phyloP scores from a whole-genome alignment of 176 grass and related monocot genomes.

The Triticum aestivum region DNA sequence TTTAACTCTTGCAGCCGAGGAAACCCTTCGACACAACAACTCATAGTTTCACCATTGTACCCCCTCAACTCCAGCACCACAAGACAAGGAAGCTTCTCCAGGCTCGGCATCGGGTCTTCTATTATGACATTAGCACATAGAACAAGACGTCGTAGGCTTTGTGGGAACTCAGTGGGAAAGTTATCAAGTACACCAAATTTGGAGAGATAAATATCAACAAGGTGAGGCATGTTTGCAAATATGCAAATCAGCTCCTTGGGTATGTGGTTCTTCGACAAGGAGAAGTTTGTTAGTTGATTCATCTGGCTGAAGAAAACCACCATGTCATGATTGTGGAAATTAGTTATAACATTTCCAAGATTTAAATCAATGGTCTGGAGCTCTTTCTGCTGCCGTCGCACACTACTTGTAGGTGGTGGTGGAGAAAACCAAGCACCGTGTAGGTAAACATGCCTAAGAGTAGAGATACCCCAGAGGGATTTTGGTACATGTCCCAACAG shows the following conservation, averaged over 20 bases:
- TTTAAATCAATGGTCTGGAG: too few relatives aligned
- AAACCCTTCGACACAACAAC: not conserved
- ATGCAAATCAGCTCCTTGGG: not conserved
- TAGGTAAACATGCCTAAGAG: too few relatives aligned
- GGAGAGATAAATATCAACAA: not conserved
- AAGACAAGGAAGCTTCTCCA: constrained; percentile 24
- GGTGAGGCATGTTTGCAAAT: not conserved
- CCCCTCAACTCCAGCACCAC: not conserved
- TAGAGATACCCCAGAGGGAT: too few relatives aligned
- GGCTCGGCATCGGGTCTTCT: not conserved
- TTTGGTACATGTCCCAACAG: too few relatives aligned
- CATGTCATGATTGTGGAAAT: too few relatives aligned
- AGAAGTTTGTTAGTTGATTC: not conserved
- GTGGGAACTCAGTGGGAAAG: not conserved
- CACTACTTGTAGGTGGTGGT: too few relatives aligned
- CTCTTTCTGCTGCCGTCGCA: too few relatives aligned
- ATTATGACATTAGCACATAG: not conserved
- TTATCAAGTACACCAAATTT: not conserved
- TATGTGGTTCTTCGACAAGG: not conserved
- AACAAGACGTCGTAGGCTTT: not conserved
- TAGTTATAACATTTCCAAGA: too few relatives aligned
- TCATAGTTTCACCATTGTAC: not conserved
- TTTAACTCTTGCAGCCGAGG: not conserved
- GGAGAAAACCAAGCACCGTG: too few relatives aligned
- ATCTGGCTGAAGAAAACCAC: too few relatives aligned